A percentile compares a stretch with the other conserved stretches of the same genome.
Conservation (phyloP, 1,139 yeast species). For the Blastobotrys ciferrii region DNA sequence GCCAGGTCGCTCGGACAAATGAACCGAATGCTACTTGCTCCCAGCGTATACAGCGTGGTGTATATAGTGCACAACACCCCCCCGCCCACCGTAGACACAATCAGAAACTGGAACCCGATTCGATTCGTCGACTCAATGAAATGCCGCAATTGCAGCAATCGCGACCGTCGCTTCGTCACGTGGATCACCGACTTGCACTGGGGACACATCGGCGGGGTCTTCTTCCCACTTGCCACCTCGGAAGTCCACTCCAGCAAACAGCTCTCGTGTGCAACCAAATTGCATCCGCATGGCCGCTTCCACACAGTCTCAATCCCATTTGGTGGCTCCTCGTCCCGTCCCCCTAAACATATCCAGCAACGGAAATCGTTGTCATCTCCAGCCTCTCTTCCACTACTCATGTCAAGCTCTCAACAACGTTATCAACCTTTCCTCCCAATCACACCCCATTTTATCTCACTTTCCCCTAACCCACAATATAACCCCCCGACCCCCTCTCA, state of each 20-base stretch:
- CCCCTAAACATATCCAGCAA: conserved; percentile 50
- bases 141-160: conserved; percentile 29
- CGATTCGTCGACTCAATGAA: conserved; percentile 26
- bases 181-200: conserved; percentile 44
- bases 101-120: conserved; percentile 25
- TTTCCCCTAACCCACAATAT: too few relatives aligned
- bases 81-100: conserved; percentile 33
- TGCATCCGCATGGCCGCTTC: conserved; percentile 45
- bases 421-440: not conserved
- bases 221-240: conserved; percentile 30
- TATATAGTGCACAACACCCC: conserved; percentile 30
- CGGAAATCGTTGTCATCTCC: not conserved
- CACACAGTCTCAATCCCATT: conserved; percentile 33
- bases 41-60: conserved; percentile 33
- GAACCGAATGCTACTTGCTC: conserved; percentile 38
- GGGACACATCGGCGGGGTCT: conserved; percentile 39
- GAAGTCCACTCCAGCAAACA: conserved; percentile 47
- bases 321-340: conserved; percentile 41
- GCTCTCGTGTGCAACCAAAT: conserved; percentile 44
- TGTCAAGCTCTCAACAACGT: not conserved
- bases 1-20: conserved; percentile 36
- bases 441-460: not conserved
- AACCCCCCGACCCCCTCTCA: too few relatives aligned
- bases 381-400: too few relatives aligned
- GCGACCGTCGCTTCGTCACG: conserved; percentile 30